Percentiles rank a stretch among this genome's conserved stretches.
phyloP scores from a whole-genome alignment of 306 rosid species.

The Cajanus cajan region DNA sequence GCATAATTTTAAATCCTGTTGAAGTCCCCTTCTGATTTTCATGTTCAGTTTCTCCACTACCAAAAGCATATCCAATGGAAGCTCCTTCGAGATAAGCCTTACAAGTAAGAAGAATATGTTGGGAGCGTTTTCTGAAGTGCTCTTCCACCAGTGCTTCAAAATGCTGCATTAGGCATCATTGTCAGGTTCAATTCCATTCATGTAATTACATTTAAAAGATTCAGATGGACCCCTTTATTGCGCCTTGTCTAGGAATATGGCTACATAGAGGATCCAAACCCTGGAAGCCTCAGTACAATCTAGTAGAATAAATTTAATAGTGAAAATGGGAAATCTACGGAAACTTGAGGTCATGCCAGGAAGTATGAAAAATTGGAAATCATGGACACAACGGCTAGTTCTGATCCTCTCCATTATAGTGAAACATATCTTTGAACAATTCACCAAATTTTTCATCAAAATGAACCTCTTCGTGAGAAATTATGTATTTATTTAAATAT shows the following conservation, averaged over 20 bases:
- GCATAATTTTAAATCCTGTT: slow-evolving; percentile 86
- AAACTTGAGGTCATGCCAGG: not conserved
- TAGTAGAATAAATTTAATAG: not conserved
- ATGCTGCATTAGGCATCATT: slow-evolving; percentile 59
- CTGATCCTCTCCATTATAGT: not conserved
- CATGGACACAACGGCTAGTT: not conserved
- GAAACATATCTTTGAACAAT: not conserved
- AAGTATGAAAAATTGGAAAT: not conserved
- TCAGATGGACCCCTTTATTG: not conserved
- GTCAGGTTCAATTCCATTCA: slow-evolving; percentile 19
- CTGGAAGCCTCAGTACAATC: not conserved
- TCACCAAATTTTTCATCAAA: not conserved
- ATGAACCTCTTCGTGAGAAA: not conserved
- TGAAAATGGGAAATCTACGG: not conserved
- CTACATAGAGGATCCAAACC: not conserved
- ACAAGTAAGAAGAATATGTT: slow-evolving; percentile 65
- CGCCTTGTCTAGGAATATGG: not conserved
- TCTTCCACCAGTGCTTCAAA: slow-evolving; percentile 79
- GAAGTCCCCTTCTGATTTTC: slow-evolving; percentile 63
- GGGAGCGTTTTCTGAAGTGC: slow-evolving; percentile 60
- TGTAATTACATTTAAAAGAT: slow-evolving; percentile 10
- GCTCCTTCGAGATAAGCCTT: slow-evolving; percentile 80
- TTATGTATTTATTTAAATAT: not conserved
- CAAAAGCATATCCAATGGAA: slow-evolving; percentile 67
- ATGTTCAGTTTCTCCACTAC: slow-evolving; percentile 39